Evolutionary conservation across 1,284 basidiomycete species (phyloP), one percentile per base, ranked within the genome.

Genomic region (Ustilago esculenta): DNA sequence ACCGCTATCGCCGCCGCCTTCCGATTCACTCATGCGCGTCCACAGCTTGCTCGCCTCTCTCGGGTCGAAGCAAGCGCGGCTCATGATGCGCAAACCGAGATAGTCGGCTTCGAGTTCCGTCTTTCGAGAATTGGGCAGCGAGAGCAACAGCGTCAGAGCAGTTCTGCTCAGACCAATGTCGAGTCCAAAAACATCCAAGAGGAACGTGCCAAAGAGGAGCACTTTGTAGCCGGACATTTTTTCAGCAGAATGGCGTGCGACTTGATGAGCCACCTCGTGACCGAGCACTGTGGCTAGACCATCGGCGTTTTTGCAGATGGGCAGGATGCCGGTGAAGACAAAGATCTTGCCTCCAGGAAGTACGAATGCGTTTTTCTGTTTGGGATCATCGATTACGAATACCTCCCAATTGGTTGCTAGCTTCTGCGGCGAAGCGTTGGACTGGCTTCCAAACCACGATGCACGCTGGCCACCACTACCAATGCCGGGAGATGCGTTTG

Each of bases 221-320:
- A 81, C 67, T 46, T 79, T 81, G 56, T 68, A 64, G 15, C 76
- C 75, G 10, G 76, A 75, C 72, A 76, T 61, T 53, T 79, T 79
- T 48, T 82, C 80, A 1, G 80, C 80, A 5, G 43, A 34, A 64
- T 73, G 56, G 23, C 69, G 25, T 44, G 63, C 54, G 15, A 61
- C 46, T 68, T 90, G 89, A 77, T 95, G 94, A 3, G 91, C 92
- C 86, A 41, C 63, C 89, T 92, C 92, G 82, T 97, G 94, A 1
- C 91, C 88, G 2, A 97, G 83, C 1, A 97, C 89, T 7, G 90
- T 90, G 1, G 94, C 92, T 0, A 98, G 83, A 0, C 92, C 93
- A 64, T 90, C 86, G 67, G 93, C 90, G 64, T 92, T 89, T 60
- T 84, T 84, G 43, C 88, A 89, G 5, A 94, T 84, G 0, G 91